Conservation (phyloP, 345 rosid genomes). For the Lumnitzera littorea region DNA sequence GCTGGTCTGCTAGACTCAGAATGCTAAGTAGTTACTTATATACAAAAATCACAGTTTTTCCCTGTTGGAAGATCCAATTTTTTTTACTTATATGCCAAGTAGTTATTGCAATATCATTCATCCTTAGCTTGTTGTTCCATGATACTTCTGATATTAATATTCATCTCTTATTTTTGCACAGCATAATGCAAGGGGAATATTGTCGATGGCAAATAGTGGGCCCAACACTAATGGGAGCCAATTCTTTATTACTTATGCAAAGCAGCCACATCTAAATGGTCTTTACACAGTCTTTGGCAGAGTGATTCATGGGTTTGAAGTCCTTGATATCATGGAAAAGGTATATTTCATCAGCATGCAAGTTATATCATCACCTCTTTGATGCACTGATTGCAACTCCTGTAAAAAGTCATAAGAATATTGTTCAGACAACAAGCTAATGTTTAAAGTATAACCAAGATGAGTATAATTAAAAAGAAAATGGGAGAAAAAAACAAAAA, state of each 20-base stretch:
- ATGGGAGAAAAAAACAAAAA: too few species aligned
- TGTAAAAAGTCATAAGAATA: background rate
- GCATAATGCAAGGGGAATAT: conserved; percentile 93
- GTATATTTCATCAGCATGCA: conserved; percentile 21
- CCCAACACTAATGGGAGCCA: conserved; percentile 98
- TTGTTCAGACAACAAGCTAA: too few species aligned
- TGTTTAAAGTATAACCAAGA: too few species aligned
- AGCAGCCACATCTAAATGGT: conserved; percentile 98
- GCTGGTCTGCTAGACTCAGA: too few species aligned
- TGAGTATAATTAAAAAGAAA: too few species aligned
- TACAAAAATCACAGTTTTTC: too few species aligned
- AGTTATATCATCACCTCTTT: background rate
- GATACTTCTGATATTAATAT: background rate
- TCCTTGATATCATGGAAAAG: conserved; percentile 98
- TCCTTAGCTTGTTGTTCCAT: background rate
- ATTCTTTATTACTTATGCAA: conserved; percentile 74
- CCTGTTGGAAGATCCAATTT: too few species aligned
- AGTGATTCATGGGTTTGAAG: conserved; percentile 98
- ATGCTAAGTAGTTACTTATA: too few species aligned
- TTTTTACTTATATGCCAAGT: too few species aligned
- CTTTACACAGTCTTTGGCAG: conserved; percentile 84
- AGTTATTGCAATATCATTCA: background rate
- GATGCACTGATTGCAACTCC: background rate
- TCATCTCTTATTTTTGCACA: conserved; percentile 17
- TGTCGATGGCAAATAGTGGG: conserved; percentile 96